Base-by-base conservation (phyloP, 805 yeast species). In the Zygosaccharomyces siamensis region DNA sequence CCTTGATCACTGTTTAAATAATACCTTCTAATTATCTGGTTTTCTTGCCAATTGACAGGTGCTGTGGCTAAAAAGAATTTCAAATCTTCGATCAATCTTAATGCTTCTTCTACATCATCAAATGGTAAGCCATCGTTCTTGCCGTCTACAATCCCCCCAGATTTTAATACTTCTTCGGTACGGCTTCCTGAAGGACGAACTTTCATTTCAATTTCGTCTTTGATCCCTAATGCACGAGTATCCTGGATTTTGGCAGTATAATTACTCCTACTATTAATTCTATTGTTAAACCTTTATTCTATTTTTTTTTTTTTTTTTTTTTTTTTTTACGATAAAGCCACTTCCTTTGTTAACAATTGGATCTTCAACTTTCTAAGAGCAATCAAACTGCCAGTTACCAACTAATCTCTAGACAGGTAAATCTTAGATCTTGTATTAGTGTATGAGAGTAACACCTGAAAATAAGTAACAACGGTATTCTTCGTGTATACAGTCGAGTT, bases 11-110 rank as follows among this genome's bases (percentile, higher is more conserved):
- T 86, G 58, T 89, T 89, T 43, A 92, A 70, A 62, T 83, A 85
- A 66, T 88, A 92, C 46, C 96, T 73, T 61, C 96, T 76, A 43
- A 93, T 86, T 40, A 88, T 83, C 64, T 92, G 97, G 57, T 84
- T 83, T 51, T 82, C 86, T 62, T 83, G 89, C 96, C 97, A 92
- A 60, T 84, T 86, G 4, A 93, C 92, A 0, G 99, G 98, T 0
- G 98, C 98, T 0, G 96, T 88, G 2, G 89, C 87, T 40, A 92
- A 71, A 61, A 92, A 92, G 68, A 84, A 84, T 71, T 89, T 88
- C 56, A 90, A 68, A 61, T 86, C 93, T 54, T 85, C 89, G 21
- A 85, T 81, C 41, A 81, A 70, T 47, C 83, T 71, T 43, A 84
- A 66, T 10, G 85, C 75, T 59, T 81, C 86, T 48, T 74, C 76